phyloP scores from a whole-genome alignment of 225 moss, liverwort and hornwort genomes.

The Sphagnum tenellum region DNA sequence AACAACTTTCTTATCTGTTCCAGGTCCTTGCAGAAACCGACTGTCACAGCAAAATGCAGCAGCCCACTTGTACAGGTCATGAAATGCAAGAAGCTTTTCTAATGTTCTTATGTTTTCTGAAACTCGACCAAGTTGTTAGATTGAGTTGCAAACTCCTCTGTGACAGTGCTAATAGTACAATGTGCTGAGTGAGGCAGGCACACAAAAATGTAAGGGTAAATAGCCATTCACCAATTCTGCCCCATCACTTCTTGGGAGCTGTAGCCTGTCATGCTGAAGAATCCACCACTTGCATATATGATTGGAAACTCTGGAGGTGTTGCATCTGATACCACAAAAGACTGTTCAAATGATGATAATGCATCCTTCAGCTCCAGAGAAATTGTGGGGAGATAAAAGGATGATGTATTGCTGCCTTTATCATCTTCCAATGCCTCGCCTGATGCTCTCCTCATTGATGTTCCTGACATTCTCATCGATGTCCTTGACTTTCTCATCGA shows the following conservation, averaged over 20 bases:
- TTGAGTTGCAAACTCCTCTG: too few relatives aligned
- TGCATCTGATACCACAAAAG: conserved; percentile 77
- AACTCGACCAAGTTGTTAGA: too few relatives aligned
- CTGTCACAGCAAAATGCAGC: conserved; percentile 4
- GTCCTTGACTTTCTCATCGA: too few relatives aligned
- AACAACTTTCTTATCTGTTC: conserved; percentile 39
- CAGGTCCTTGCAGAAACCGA: conserved; percentile 53
- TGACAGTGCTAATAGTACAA: too few relatives aligned
- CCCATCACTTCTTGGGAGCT: conserved; percentile 57
- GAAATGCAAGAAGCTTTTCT: too few relatives aligned
- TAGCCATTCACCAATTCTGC: conserved; percentile 36
- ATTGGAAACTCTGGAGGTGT: conserved; percentile 51
- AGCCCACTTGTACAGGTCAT: neutral
- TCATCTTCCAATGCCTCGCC: conserved; percentile 4
- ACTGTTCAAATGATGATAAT: conserved; percentile 71
- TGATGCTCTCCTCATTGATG: conserved; percentile 30
- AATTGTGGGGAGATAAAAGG: conserved; percentile 6
- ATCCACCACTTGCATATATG: conserved; percentile 73
- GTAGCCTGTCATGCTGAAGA: conserved; percentile 84
- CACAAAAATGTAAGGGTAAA: too few relatives aligned
- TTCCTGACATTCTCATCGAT: conserved; percentile 24
- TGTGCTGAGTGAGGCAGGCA: too few relatives aligned
- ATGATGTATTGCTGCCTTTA: conserved; percentile 24
- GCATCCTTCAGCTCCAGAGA: conserved; percentile 64
- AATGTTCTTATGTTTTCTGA: too few relatives aligned